A percentile compares a stretch with the other conserved stretches of the same genome.
Evolutionary conservation across 306 rosid species (phyloP).

Genomic region (Cucumis sativus): Cucumber_9930_V3 NC_026657.2:8328001-8328500

Average conservation of each 20-base stretch:
- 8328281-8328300: too few species aligned
- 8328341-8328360: too few species aligned
- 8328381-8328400: too few species aligned
- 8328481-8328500: too few species aligned
- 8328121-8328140: slow-evolving; percentile 67
- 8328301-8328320: too few species aligned
- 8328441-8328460: too few species aligned
- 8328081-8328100: slow-evolving; percentile 41
- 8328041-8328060: slow-evolving; percentile 77
- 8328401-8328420: too few species aligned
- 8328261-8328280: slow-evolving; percentile 53
- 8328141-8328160: slow-evolving; percentile 90
- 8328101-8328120: slow-evolving; percentile 37
- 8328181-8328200: slow-evolving; percentile 66
- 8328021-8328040: slow-evolving; percentile 46
- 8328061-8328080: slow-evolving; percentile 58
- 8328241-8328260: slow-evolving; percentile 64
- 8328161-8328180: slow-evolving; percentile 78
- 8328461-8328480: too few species aligned
- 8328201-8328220: slow-evolving; percentile 90
- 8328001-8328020: too few species aligned
- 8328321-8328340: too few species aligned
- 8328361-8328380: too few species aligned
- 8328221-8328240: slow-evolving; percentile 83
- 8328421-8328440: too few species aligned